These are phyloP conservation scores for Phylloporus arenicola DNA, from an alignment of 768 basidiomycete genomes.

Conservation along the genomic window DNA sequence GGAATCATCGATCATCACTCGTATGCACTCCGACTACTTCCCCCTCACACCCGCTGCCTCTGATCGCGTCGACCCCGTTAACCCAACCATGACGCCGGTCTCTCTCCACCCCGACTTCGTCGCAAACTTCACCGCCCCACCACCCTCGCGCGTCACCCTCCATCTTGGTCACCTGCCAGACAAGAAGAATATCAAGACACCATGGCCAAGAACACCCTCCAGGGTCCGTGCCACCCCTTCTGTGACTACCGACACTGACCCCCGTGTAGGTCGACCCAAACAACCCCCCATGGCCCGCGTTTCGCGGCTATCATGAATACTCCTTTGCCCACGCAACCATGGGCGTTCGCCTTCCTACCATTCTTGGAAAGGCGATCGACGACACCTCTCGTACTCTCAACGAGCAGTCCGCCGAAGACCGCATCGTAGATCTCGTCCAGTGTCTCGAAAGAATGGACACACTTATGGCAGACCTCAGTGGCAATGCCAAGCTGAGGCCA, in stretches of 20 bases:
- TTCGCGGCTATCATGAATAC: conserved; percentile 75
- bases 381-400: conserved; percentile 87
- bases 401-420: conserved; percentile 76
- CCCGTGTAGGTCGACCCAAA: conserved; percentile 63
- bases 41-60: conserved; percentile 29
- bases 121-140: conserved; percentile 3
- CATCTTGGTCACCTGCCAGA: conserved; percentile 70
- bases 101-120: not conserved
- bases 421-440: conserved; percentile 73
- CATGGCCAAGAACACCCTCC: conserved; percentile 72
- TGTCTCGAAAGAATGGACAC: conserved; percentile 89
- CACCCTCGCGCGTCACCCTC: conserved; percentile 60
- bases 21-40: conserved; percentile 18
- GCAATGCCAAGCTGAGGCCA: conserved; percentile 77
- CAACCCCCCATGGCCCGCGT: conserved; percentile 80
- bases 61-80: conserved; percentile 9
- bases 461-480: conserved; percentile 82
- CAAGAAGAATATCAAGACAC: conserved; percentile 65
- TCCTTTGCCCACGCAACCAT: conserved; percentile 90
- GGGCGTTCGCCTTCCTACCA: conserved; percentile 93
- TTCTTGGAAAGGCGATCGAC: conserved; percentile 92
- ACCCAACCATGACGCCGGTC: conserved; percentile 5
- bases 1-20: not conserved
- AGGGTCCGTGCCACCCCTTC: conserved; percentile 38
- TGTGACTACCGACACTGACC: not conserved